Percentiles rank a stretch among this genome's conserved stretches.
These are phyloP conservation scores for Psilocybe cubensis DNA, from an alignment of 768 basidiomycete species.

Conservation along the genomic window DNA sequence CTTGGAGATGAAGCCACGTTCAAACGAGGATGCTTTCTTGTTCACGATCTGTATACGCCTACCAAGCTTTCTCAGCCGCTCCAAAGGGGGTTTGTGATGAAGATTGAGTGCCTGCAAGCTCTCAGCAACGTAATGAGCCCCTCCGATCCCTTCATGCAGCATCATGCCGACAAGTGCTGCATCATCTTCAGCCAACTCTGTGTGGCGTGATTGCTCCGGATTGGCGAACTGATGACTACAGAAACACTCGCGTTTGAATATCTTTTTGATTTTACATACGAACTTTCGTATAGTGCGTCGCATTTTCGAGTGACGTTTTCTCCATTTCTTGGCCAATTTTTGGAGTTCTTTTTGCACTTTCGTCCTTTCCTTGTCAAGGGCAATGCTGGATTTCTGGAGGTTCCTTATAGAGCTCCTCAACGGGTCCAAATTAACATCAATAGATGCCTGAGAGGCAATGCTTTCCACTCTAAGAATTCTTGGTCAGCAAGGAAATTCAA, in stretches of 20 bases:
- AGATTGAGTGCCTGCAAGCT: background rate
- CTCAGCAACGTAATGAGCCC: background rate
- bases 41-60: slow-evolving; percentile 63
- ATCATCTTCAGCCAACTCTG: slow-evolving; percentile 2
- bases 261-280: slow-evolving; percentile 16
- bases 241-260: slow-evolving; percentile 16
- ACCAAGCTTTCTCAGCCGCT: slow-evolving; percentile 56
- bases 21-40: slow-evolving; percentile 67
- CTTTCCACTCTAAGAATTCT: slow-evolving; percentile 47
- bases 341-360: slow-evolving; percentile 53
- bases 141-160: slow-evolving; percentile 17
- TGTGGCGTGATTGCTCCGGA: background rate
- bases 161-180: slow-evolving; percentile 18
- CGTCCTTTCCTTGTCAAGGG: slow-evolving; percentile 59
- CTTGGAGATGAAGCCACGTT: slow-evolving; percentile 80
- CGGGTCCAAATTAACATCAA: slow-evolving; percentile 36
- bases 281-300: slow-evolving; percentile 3
- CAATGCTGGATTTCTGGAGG: slow-evolving; percentile 51
- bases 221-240: slow-evolving; percentile 8
- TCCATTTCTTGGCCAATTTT: slow-evolving; percentile 37
- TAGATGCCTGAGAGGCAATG: slow-evolving; percentile 28
- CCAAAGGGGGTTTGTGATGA: slow-evolving; percentile 32
- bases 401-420: slow-evolving; percentile 49
- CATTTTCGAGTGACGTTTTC: slow-evolving; percentile 27
- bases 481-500: background rate